Base-by-base conservation (phyloP, 768 basidiomycete species). In the Pleurotus salmoneostramineus region DNA sequence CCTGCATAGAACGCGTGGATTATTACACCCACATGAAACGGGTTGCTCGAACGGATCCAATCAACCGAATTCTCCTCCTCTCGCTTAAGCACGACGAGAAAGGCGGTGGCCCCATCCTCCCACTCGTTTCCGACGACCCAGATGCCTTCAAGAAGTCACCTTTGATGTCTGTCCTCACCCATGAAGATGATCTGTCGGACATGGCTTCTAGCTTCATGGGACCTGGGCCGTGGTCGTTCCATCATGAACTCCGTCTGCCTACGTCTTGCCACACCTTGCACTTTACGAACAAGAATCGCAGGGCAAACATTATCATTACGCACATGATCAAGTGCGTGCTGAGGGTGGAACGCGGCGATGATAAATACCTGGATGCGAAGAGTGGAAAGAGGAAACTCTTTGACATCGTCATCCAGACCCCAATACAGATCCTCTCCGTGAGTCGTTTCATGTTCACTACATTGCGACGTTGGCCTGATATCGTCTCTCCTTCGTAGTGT, bases 151-250 rank as follows among this genome's bases (percentile, higher is more conserved):
- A 69, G 40, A 73, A 80, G 6, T 93, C 92, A 0, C 91, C 95
- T 0, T 72, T 96, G 1, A 72, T 79, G 42, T 70, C 72, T 6
- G 66, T 89, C 17, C 66, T 83, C 17, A 68, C 71, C 4, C 74
- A 79, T 2, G 78, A 79, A 27, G 76, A 79, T 46, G 80, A 85
- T 62, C 64, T 80, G 32, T 82, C 81, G 0, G 84, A 88, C 54
- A 68, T 80, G 50, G 83, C 80, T 32, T 83, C 87, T 17, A 76
- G 66, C 45, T 72, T 83, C 60, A 87, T 87, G 85, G 89, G 88
- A 32, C 83, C 84, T 2, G 95, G 96, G 0, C 95, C 96, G 10
- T 98, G 95, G 95, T 77, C 79, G 6, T 81, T 98, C 59, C 83
- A 85, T 57, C 80, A 83, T 55, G 76, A 83, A 33, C 67, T 98